Conservation (phyloP, 2,329 filamentous ascomycete genomes). For the Phialemonium atrogriseum region DNA sequence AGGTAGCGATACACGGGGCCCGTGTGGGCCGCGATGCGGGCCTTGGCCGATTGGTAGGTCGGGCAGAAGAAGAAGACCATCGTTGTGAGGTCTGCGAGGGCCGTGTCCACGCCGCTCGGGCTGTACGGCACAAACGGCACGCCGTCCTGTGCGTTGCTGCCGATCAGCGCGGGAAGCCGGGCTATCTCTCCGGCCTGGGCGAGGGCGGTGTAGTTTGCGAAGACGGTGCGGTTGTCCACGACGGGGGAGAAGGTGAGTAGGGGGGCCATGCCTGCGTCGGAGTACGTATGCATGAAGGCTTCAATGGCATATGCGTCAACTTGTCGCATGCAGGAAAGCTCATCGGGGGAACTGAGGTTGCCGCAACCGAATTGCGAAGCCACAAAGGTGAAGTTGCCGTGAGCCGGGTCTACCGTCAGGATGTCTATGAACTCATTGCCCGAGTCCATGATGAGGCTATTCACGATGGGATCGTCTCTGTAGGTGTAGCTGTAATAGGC, state of each 20-base stretch:
- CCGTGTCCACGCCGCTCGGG: conserved; percentile 8
- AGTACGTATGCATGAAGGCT: conserved; percentile 19
- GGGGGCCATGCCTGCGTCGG: conserved; percentile 16
- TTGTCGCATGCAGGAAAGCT: conserved; percentile 29
- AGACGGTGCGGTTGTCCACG: conserved; percentile 22
- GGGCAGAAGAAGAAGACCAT: conserved; percentile 16
- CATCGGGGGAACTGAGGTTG: conserved; percentile 20
- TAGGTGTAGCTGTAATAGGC: conserved; percentile 33
- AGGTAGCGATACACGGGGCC: conserved; percentile 16
- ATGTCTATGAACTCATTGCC: conserved; percentile 24
- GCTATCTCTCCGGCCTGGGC: conserved; percentile 18
- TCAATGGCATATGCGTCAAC: conserved; percentile 23
- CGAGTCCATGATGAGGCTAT: conserved; percentile 28
- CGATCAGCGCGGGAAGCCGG: conserved; percentile 13
- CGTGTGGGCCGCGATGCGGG: conserved; percentile 7
- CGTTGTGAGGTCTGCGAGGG: conserved; percentile 7
- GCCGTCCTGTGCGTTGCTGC: conserved; percentile 16
- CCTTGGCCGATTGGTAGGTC: conserved; percentile 8
- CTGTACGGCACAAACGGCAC: conserved; percentile 11
- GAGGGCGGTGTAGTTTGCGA: conserved; percentile 21
- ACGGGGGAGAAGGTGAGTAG: conserved; percentile 21
- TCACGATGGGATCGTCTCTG: conserved; percentile 31
- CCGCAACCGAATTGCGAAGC: conserved; percentile 27
- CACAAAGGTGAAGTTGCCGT: conserved; percentile 29
- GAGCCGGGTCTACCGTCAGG: conserved; percentile 24